phyloP scores from a whole-genome alignment of 1,284 basidiomycete species.

The Malassezia dermatis region DNA sequence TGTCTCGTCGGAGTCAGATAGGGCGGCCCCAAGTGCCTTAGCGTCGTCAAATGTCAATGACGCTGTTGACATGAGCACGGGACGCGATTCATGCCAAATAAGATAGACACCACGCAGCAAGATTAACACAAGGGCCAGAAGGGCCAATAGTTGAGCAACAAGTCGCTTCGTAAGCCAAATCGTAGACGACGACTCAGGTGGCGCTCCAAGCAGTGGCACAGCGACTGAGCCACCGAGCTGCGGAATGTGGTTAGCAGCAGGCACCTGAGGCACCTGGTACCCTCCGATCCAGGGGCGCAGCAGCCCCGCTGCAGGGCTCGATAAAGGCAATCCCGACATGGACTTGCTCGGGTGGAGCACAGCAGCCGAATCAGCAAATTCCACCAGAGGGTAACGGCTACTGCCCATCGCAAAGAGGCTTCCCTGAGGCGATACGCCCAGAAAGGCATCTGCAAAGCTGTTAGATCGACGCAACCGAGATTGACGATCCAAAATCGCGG shows the following conservation, averaged over 20 bases:
- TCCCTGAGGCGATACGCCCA: slow-evolving; percentile 31
- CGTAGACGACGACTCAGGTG: not conserved
- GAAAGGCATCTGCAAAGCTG: slow-evolving; percentile 12
- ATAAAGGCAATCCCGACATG: not conserved
- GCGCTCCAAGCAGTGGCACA: not conserved
- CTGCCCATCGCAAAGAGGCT: slow-evolving; percentile 38
- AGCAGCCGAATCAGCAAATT: slow-evolving; percentile 19
- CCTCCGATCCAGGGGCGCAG: slow-evolving; percentile 9
- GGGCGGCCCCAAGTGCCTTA: not conserved
- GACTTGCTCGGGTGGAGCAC: not conserved
- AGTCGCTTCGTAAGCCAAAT: not conserved
- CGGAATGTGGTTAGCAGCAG: not conserved
- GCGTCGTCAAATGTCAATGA: not conserved
- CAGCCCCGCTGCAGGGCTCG: not conserved
- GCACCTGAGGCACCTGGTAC: slow-evolving; percentile 8
- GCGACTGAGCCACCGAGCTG: not conserved
- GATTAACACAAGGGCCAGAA: slow-evolving; percentile 1
- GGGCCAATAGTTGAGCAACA: not conserved
- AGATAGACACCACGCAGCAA: slow-evolving; percentile 4
- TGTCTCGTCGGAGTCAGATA: not conserved
- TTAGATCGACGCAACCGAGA: not conserved
- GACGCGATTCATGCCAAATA: not conserved
- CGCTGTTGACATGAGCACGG: not conserved
- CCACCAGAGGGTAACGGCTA: slow-evolving; percentile 29
- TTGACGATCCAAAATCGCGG: not conserved